These are phyloP conservation scores for Apiotrichum laibachii DNA, from an alignment of 1,284 basidiomycete species.

Conservation along the genomic window DNA sequence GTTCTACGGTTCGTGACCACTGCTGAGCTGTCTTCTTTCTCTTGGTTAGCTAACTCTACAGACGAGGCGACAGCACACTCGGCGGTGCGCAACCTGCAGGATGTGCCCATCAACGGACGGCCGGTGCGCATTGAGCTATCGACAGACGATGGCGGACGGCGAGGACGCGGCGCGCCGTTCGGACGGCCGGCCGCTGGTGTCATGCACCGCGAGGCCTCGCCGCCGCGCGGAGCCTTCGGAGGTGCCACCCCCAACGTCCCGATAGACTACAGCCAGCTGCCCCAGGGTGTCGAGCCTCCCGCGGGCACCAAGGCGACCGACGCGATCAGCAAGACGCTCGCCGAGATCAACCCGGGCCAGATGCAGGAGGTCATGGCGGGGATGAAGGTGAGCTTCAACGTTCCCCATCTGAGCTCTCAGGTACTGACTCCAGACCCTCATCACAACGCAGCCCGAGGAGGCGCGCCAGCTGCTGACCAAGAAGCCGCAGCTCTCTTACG, in stretches of 20 bases:
- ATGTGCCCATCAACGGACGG: constrained; percentile 75
- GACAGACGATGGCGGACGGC: constrained; percentile 48
- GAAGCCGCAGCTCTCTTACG: constrained; percentile 92
- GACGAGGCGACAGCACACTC: constrained; percentile 88
- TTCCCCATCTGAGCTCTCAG: no score
- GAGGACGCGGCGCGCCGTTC: constrained; percentile 29
- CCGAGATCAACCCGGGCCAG: constrained; percentile 76
- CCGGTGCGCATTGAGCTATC: constrained; percentile 75
- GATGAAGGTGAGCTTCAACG: constrained; percentile 84
- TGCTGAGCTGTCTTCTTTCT: neutral
- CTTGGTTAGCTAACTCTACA: constrained; percentile 42
- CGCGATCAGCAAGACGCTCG: constrained; percentile 81
- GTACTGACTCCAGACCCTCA: constrained; percentile 56
- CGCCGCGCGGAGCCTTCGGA: constrained; percentile 26
- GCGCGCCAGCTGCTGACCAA: constrained; percentile 73
- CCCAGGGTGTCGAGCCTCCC: constrained; percentile 72
- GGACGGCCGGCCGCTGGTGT: constrained; percentile 59
- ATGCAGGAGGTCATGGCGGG: constrained; percentile 93
- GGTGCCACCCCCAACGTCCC: constrained; percentile 22
- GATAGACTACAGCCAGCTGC: constrained; percentile 57
- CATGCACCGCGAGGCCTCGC: constrained; percentile 28
- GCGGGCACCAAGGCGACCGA: constrained; percentile 77
- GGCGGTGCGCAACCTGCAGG: constrained; percentile 82
- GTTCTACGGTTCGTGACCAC: constrained; percentile 72
- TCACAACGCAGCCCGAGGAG: constrained; percentile 86